Evolutionary conservation across 2,329 filamentous ascomycete species (phyloP), one percentile per base, ranked within the genome.

Genomic region (Pestalotiopsis fici): DNA sequence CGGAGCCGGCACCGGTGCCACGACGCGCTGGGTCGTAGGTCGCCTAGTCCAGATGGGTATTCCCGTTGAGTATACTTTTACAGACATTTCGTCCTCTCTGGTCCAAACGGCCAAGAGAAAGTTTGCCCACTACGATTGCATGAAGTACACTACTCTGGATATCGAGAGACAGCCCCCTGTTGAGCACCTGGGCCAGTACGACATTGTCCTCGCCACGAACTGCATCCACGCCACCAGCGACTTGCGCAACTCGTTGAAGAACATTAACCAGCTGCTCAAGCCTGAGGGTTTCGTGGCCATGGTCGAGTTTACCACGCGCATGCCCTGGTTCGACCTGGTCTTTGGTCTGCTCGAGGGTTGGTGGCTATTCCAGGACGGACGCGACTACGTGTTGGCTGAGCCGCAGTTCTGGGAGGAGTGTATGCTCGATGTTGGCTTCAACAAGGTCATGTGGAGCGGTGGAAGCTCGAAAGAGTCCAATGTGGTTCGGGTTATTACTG

Each of bases 1-100:
- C 13, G 82, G 82, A 0, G 81, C 77, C 2, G 82, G 82, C 15
- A 83, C 81, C 0, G 82, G 82, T 4, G 81, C 79, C 0, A 84
- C 82, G 7, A 81, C 83, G 21, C 69, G 69, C 21, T 67, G 72
- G 3, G 35, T 83, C 1, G 66, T 81, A 1, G 67, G 74, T 0
- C 47, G 64, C 0, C 72, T 84, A 4, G 67, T 66, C 0, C n/a
- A 35, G 1, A 64, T 66, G 0, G 69, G 70, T 12, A 67, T 79
- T 1, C 68, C 72, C 0, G 72, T 82, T 25, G 69, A 76, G 11
- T 83, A 84, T 64, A 80, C 78, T 0, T 80, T 84, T 66, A 83
- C 81, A 3, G 82, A 84, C 59, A 55, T 85, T 3, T 80, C 81
- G 0, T 56, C 74, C 0, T 75, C 76, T 0, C 71, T 82, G 0